Conservation (phyloP, 495 filamentous ascomycete genomes). For the Trichocladium antarcticum region DNA sequence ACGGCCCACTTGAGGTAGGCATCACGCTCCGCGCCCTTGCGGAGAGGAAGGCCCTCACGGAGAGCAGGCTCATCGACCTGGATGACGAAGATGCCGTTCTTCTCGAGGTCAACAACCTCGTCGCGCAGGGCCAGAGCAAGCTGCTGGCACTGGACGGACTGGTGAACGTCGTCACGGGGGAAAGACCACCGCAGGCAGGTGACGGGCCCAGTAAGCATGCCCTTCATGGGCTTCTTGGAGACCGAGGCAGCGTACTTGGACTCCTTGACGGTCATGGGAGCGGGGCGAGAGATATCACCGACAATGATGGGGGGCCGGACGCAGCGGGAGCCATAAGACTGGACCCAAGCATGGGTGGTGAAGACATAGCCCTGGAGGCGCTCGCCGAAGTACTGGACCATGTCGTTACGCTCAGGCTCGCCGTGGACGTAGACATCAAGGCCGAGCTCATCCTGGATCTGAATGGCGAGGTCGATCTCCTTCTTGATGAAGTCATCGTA, state of each 20-base stretch:
- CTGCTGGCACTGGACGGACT: constrained; percentile 97
- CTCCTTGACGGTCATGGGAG: constrained; percentile 99
- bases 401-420: constrained; percentile 99
- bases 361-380: constrained; percentile 93
- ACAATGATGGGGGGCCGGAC: constrained; percentile 97
- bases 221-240: constrained; percentile 99
- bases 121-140: constrained; percentile 95
- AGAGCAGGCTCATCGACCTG: constrained; percentile 99
- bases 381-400: constrained; percentile 99
- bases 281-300: constrained; percentile 91
- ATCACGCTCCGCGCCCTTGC: constrained; percentile 79
- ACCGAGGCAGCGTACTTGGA: constrained; percentile 94
- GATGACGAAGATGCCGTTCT: constrained; percentile 91
- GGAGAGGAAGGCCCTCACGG: constrained; percentile 96
- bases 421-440: constrained; percentile 93
- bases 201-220: constrained; percentile 98
- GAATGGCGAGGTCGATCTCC: constrained; percentile 86
- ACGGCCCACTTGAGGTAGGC: constrained; percentile 95
- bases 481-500: constrained; percentile 98
- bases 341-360: constrained; percentile 98
- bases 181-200: constrained; percentile 99
- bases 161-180: constrained; percentile 97
- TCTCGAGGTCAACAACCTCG: constrained; percentile 94
- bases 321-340: constrained; percentile 95
- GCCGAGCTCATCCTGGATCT: constrained; percentile 94